phyloP scores from a whole-genome alignment of 768 basidiomycete species.

The Leccinum rimulosum region DNA sequence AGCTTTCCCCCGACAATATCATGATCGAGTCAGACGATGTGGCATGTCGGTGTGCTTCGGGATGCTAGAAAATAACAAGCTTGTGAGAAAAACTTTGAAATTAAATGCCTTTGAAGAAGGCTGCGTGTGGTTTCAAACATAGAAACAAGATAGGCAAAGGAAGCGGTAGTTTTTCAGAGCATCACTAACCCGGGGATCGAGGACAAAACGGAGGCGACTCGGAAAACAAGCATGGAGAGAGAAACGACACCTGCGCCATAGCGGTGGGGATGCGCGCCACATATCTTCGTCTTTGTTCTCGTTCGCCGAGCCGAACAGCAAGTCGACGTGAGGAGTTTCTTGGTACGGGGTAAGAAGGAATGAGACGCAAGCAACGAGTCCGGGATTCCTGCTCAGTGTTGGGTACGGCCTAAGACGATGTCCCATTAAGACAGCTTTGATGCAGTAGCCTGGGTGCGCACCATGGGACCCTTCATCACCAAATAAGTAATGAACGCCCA shows the following conservation, averaged over 20 bases:
- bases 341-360: neutral
- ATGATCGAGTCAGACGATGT: neutral
- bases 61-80: neutral
- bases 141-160: neutral
- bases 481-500: too few species aligned
- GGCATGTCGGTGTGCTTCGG: neutral
- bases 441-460: too few species aligned
- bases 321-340: neutral
- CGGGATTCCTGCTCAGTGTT: neutral
- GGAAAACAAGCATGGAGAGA: neutral
- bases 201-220: neutral
- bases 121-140: neutral
- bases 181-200: neutral
- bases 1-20: neutral
- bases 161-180: neutral
- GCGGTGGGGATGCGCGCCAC: neutral
- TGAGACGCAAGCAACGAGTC: neutral
- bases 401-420: neutral
- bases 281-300: neutral
- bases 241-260: neutral
- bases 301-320: neutral
- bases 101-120: neutral
- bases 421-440: neutral
- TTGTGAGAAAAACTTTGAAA: neutral
- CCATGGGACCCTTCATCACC: too few species aligned